Base-by-base conservation (phyloP, 148 eudicot species). In the Rhododendron molle region DNA sequence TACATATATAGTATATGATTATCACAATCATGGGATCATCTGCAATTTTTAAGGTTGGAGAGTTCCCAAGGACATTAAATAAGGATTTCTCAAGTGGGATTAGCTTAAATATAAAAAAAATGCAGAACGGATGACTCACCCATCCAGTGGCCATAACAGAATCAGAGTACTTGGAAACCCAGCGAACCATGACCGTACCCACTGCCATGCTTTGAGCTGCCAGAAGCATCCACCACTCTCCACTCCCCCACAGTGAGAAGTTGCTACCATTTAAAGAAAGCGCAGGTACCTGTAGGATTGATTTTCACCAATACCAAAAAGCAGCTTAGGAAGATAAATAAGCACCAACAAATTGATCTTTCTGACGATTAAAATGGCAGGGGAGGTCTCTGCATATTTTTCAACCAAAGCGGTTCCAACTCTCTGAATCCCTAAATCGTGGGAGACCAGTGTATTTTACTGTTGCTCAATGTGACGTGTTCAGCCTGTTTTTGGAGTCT, bases 151-250 rank as follows among this genome's bases (percentile, higher is more conserved):
- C 99, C 99, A 95, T 97, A 85, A 97, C 83, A 86, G 99, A 95
- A 89, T 95, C 99, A 9, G 99, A 88, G 89, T 92, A 97, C 86
- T 97, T 95, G 62, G 98, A 91, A 87, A 97, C 99, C 99, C 99
- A 97, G 23, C 99, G 99, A 86, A 97, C 95, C 99, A 97, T 95
- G 81, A 97, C 96, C 23, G 98, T 97, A 81, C 99, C 99, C 49
- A 95, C 81, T 60, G 99, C 99, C 99, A 97, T 97, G 91, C 98
- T 95, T 91, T 97, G 99, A 82, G 98, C 99, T 77, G 99, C 96
- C 72, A 97, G 91, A 88, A 97, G 96, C 99, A 97, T 97, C 98
- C 96, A 95, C 98, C 94, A 95, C 84, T 97, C 99, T 62, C 99
- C 99, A 81, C 98, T 97, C 76, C 99, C 99, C 99, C 99, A 97